A percentile compares a stretch with the other conserved stretches of the same genome.
phyloP scores from a whole-genome alignment of 768 basidiomycete genomes.

The Mycena leptocephala region DNA sequence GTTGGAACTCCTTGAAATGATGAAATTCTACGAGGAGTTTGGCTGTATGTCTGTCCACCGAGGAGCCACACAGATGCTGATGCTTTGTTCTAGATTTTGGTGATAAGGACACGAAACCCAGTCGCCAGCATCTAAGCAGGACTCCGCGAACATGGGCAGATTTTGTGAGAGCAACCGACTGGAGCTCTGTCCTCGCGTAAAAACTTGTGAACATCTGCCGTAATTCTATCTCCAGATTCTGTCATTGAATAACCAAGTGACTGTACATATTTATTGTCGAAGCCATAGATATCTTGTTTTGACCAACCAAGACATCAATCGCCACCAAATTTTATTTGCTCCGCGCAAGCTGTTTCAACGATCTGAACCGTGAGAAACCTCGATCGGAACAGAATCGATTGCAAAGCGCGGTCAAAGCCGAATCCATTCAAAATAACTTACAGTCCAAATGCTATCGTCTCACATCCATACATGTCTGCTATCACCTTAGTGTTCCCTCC shows the following conservation, averaged over 20 bases:
- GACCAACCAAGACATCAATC: too few species aligned
- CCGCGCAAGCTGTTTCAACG: too few species aligned
- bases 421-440: too few species aligned
- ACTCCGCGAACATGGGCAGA: conserved; percentile 18
- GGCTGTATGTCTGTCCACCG: conserved; percentile 1
- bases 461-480: conserved; percentile 70
- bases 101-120: background rate
- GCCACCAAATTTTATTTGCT: too few species aligned
- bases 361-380: too few species aligned
- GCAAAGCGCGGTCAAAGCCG: too few species aligned
- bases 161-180: conserved; percentile 20
- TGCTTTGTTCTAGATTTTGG: background rate
- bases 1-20: conserved; percentile 3
- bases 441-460: conserved; percentile 75
- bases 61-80: background rate
- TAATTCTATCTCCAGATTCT: too few species aligned
- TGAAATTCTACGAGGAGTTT: conserved; percentile 15
- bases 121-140: background rate
- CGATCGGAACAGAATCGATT: too few species aligned
- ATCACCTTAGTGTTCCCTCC: conserved; percentile 64
- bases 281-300: too few species aligned
- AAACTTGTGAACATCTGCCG: too few species aligned
- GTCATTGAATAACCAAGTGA: too few species aligned
- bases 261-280: too few species aligned
- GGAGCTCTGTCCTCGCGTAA: conserved; percentile 12